Conservation (phyloP, 352 stramenopile species). For the Phytophthora pluvialis region DNA sequence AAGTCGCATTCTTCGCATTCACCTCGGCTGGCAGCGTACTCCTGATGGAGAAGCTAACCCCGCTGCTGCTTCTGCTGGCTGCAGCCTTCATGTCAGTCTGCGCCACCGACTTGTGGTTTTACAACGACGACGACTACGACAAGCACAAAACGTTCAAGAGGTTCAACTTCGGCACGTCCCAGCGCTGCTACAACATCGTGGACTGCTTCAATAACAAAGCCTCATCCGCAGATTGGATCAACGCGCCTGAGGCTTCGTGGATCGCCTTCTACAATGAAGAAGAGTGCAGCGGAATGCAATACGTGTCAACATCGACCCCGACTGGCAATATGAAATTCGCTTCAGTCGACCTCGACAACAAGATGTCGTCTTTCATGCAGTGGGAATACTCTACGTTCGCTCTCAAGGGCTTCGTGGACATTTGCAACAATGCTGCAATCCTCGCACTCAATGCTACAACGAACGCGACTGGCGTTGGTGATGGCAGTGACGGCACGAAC, state of each 20-base stretch:
- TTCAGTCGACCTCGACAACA: slow-evolving; percentile 21
- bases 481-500: neutral
- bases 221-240: slow-evolving; percentile 32
- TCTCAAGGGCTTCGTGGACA: slow-evolving; percentile 21
- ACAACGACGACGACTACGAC: slow-evolving; percentile 28
- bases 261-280: slow-evolving; percentile 34
- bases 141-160: slow-evolving; percentile 35
- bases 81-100: neutral
- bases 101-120: slow-evolving; percentile 32
- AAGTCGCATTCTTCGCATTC: neutral
- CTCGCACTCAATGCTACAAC: neutral
- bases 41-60: neutral
- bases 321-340: slow-evolving; percentile 29
- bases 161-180: slow-evolving; percentile 30
- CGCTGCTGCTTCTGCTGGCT: slow-evolving; percentile 4
- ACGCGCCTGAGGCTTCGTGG: slow-evolving; percentile 10
- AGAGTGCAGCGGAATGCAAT: slow-evolving; percentile 22
- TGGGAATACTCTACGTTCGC: slow-evolving; percentile 25
- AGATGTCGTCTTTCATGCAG: slow-evolving; percentile 43
- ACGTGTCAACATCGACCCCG: slow-evolving; percentile 6
- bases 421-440: slow-evolving; percentile 25
- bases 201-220: slow-evolving; percentile 34
- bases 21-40: neutral
- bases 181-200: slow-evolving; percentile 33
- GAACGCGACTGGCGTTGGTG: neutral